Evolutionary conservation across 106 monocot genomes (phyloP).

Genomic region (Hemerocallis citrina): DNA sequence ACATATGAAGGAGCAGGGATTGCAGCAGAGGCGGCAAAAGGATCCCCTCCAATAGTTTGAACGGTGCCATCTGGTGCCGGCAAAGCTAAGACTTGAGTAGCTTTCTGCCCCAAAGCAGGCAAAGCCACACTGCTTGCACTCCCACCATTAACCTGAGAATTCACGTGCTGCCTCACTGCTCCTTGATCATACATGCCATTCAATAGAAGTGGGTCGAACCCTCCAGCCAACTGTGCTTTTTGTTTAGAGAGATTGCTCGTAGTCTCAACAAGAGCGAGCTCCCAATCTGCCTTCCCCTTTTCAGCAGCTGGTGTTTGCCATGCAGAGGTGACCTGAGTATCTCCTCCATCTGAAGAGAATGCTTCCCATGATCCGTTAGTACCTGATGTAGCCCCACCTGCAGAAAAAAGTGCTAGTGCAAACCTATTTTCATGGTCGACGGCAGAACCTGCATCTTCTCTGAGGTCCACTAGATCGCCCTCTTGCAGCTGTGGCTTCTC

Average conservation of each 20-base stretch:
- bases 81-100: slow-evolving; percentile 44
- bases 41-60: slow-evolving; percentile 46
- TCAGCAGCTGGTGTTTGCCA: slow-evolving; percentile 65
- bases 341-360: slow-evolving; percentile 13
- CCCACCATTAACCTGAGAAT: slow-evolving; percentile 25
- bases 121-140: slow-evolving; percentile 77
- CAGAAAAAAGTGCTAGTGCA: slow-evolving; percentile 58
- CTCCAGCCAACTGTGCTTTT: slow-evolving; percentile 50
- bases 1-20: slow-evolving; percentile 63
- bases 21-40: slow-evolving; percentile 50
- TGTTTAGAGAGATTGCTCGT: slow-evolving; percentile 69
- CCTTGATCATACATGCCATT: slow-evolving; percentile 78
- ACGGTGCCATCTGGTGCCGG: slow-evolving; percentile 66
- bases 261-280: slow-evolving; percentile 64
- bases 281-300: slow-evolving; percentile 62
- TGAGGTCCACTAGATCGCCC: slow-evolving; percentile 51
- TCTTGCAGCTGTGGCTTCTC: slow-evolving; percentile 14
- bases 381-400: slow-evolving; percentile 1
- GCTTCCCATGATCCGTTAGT: slow-evolving; percentile 33
- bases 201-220: slow-evolving; percentile 53
- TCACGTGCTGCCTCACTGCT: slow-evolving; percentile 50
- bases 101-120: slow-evolving; percentile 18
- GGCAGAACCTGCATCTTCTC: slow-evolving; percentile 32
- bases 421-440: slow-evolving; percentile 56
- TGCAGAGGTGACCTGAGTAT: slow-evolving; percentile 38